Percentiles rank a stretch among this genome's conserved stretches.
Conservation (phyloP, 2,329 filamentous ascomycete species). For the Cryphonectria carpinicola region DNA sequence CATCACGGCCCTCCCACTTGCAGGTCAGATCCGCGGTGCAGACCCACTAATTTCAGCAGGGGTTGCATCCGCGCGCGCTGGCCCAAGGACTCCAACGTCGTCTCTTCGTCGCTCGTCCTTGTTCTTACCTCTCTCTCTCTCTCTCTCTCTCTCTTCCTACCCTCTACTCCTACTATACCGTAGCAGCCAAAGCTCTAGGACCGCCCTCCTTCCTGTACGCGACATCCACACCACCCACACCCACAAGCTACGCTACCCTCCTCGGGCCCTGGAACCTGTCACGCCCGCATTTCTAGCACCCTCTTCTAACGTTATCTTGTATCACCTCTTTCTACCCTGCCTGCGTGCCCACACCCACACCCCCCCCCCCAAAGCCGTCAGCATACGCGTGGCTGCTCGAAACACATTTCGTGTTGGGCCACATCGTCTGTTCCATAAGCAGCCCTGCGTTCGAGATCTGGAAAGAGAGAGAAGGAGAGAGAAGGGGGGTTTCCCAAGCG, state of each 20-base stretch:
- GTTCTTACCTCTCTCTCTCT: conserved; percentile 9
- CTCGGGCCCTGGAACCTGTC: conserved; percentile 17
- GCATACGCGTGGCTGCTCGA: conserved; percentile 24
- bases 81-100: conserved; percentile 21
- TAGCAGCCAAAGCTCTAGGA: neutral
- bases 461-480: conserved; percentile 16
- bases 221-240: conserved; percentile 19
- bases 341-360: conserved; percentile 2
- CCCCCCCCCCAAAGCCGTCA: conserved; percentile 8
- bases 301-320: conserved; percentile 11
- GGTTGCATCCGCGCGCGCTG: conserved; percentile 6
- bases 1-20: conserved; percentile 22
- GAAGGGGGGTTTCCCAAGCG: neutral
- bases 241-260: conserved; percentile 4
- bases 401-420: conserved; percentile 10
- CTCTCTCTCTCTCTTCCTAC: neutral
- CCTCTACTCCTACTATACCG: neutral
- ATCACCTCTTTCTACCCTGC: conserved; percentile 9
- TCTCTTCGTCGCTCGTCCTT: conserved; percentile 1
- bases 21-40: conserved; percentile 16
- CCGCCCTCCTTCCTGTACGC: neutral
- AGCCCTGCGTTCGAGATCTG: conserved; percentile 7
- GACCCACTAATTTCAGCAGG: conserved; percentile 22
- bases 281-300: conserved; percentile 11
- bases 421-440: conserved; percentile 15